Evolutionary conservation across 306 rosid species (phyloP).

Genomic region (Quercus agrifolia): DNA sequence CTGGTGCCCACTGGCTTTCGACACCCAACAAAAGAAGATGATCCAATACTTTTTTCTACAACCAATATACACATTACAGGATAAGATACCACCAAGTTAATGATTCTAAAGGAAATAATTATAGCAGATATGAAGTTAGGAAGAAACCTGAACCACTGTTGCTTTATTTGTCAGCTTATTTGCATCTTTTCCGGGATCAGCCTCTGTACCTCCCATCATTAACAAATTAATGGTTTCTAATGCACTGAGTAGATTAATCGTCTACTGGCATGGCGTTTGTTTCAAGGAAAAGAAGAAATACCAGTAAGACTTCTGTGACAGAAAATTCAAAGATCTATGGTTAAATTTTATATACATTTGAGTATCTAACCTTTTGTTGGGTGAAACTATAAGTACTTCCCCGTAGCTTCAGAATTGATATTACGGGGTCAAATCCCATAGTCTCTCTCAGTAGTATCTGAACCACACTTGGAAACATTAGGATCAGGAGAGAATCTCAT

Average conservation of each 20-base stretch:
- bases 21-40: constrained; percentile 77
- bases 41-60: constrained; percentile 80
- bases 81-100: constrained; percentile 26
- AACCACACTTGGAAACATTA: constrained; percentile 17
- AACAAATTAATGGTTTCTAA: constrained; percentile 78
- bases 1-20: constrained; percentile 97
- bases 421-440: constrained; percentile 73
- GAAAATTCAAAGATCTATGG: background rate
- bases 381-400: constrained; percentile 73
- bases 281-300: constrained; percentile 39
- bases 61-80: constrained; percentile 25
- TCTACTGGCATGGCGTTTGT: constrained; percentile 83
- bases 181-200: constrained; percentile 70
- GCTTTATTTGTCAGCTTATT: constrained; percentile 76
- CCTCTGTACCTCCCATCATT: constrained; percentile 67
- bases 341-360: constrained; percentile 27
- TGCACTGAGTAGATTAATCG: constrained; percentile 81
- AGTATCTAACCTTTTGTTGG: constrained; percentile 88
- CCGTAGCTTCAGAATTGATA: constrained; percentile 71
- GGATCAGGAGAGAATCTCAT: constrained; percentile 12
- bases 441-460: constrained; percentile 92
- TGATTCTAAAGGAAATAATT: constrained; percentile 20
- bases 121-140: background rate
- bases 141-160: constrained; percentile 76
- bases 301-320: constrained; percentile 38